These are phyloP conservation scores for Mycena chlorophos DNA, from an alignment of 768 basidiomycete species.

Conservation along the genomic window DNA sequence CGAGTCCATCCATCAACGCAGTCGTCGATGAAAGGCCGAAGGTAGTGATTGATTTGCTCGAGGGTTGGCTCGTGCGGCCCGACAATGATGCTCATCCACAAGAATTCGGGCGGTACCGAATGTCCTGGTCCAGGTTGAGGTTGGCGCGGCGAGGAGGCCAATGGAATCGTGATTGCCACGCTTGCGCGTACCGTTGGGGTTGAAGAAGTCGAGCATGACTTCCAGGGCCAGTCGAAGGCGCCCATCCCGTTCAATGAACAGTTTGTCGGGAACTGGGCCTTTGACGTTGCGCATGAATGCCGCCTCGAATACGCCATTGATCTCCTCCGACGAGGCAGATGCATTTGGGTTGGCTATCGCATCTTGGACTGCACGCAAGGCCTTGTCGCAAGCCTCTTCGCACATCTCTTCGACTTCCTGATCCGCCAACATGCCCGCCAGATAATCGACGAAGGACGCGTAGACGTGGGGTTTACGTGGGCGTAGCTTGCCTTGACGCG, in stretches of 20 bases:
- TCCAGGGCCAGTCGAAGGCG: conserved; percentile 16
- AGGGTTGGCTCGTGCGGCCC: conserved; percentile 26
- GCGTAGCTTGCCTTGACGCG: not conserved
- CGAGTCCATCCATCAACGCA: conserved; percentile 22
- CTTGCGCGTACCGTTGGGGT: conserved; percentile 23
- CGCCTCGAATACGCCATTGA: conserved; percentile 22
- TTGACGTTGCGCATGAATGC: conserved; percentile 25
- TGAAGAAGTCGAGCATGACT: conserved; percentile 29
- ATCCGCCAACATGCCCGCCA: conserved; percentile 20
- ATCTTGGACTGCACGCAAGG: not conserved
- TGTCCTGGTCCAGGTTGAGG: no score
- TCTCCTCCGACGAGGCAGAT: not conserved
- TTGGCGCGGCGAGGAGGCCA: no score
- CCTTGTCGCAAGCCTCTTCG: not conserved
- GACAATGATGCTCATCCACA: conserved; percentile 25
- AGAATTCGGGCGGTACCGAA: conserved; percentile 25
- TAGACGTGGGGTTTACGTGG: conserved; percentile 20
- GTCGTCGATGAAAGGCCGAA: conserved; percentile 19
- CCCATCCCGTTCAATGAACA: not conserved
- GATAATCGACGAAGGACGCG: conserved; percentile 24
- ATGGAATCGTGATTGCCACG: conserved; percentile 14
- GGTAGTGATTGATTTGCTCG: conserved; percentile 9
- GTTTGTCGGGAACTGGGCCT: conserved; percentile 20
- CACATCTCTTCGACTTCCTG: conserved; percentile 9
- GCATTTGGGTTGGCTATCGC: not conserved